These are phyloP conservation scores for Heliosperma pusillum DNA, from an alignment of 148 eudicot species.

Conservation along the genomic window DNA sequence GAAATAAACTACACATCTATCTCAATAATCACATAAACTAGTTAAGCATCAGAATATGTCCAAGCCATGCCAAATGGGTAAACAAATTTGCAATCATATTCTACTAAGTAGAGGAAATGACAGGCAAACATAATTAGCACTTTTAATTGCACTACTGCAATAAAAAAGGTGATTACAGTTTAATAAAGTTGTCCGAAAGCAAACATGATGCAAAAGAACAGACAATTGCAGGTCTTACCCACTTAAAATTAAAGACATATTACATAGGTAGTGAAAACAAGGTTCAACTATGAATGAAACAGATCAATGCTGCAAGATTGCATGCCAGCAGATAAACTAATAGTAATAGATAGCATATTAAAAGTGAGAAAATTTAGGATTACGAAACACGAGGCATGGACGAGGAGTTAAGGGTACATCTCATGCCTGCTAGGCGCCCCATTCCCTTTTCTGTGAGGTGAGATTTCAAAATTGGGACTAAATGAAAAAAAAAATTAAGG, in stretches of 20 bases:
- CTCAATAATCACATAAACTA: background rate
- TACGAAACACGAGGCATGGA: background rate
- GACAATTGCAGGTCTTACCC: background rate
- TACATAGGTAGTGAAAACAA: background rate
- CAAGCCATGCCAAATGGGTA: background rate
- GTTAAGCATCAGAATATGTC: background rate
- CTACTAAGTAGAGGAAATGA: background rate
- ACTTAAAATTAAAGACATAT: background rate
- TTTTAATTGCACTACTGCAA: background rate
- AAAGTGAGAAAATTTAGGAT: background rate
- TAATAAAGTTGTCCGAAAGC: background rate
- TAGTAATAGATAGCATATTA: background rate
- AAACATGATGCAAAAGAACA: background rate
- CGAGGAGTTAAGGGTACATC: background rate
- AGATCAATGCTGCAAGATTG: background rate
- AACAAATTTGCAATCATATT: background rate
- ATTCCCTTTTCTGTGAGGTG: no score
- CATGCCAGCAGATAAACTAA: background rate
- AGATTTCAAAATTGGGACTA: no score
- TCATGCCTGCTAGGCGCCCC: background rate
- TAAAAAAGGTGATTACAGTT: background rate
- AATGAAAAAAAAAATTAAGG: background rate
- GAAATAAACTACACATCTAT: background rate
- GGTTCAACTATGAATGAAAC: background rate
- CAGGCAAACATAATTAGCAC: background rate